Percentiles rank a stretch among this genome's conserved stretches.
Evolutionary conservation across 768 basidiomycete species (phyloP).

Genomic region (Dioszegia crocea): DNA sequence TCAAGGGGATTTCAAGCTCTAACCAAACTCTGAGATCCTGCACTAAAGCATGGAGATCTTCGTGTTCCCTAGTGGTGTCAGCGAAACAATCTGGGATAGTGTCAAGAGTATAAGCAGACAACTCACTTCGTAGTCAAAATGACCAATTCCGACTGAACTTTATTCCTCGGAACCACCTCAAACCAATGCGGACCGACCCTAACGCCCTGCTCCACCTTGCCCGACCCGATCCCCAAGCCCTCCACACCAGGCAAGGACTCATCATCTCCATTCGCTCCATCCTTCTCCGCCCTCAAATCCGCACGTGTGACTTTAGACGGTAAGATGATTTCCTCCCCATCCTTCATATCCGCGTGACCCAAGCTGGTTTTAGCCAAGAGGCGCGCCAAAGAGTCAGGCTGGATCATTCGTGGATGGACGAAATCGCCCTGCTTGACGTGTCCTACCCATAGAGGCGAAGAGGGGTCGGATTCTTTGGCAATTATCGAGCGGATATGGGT

Average conservation of each 20-base stretch:
- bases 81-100: too few species aligned
- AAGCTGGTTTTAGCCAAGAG: not conserved
- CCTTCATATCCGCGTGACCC: not conserved
- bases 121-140: constrained; percentile 24
- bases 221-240: too few species aligned
- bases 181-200: constrained; percentile 32
- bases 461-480: constrained; percentile 22
- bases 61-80: constrained; percentile 24
- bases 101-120: too few species aligned
- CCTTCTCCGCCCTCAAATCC: not conserved
- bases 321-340: constrained; percentile 9
- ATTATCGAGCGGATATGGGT: constrained; percentile 21
- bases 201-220: constrained; percentile 10
- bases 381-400: constrained; percentile 15
- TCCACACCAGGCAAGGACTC: too few species aligned
- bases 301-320: constrained; percentile 11
- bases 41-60: constrained; percentile 24
- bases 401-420: constrained; percentile 11
- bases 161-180: constrained; percentile 30
- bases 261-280: not conserved
- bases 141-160: constrained; percentile 18
- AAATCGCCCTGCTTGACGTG: constrained; percentile 15
- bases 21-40: constrained; percentile 39
- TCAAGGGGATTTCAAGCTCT: constrained; percentile 37
- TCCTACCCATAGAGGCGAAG: constrained; percentile 20